Base-by-base conservation (phyloP, 306 rosid genomes). In the Biancaea sappan region DNA sequence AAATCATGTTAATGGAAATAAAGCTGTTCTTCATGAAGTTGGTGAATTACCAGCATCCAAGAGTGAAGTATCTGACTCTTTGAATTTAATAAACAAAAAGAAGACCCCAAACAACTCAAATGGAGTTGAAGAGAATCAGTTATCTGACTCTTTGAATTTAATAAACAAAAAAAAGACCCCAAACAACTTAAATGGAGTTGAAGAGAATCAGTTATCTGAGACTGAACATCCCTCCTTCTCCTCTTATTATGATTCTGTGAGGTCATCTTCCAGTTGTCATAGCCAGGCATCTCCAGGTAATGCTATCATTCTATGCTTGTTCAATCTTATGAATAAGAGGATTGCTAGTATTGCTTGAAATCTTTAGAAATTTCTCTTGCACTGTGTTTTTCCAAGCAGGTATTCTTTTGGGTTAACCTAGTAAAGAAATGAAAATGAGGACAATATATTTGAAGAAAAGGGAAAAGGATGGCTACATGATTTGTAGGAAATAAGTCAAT, bases 201-300 rank as follows among this genome's bases (percentile, higher is more conserved):
- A 78, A 80, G 79, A 58, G 48, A 71, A 40, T 54, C 34, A 4
- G 64, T 50, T 73, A 29, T 60, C 82, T 38, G 84, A 75, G 50
- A 71, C 71, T 13, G 3, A 47, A 18, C 77, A 77, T 53, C 60
- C 79, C 60, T 37, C 84, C 25, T 2, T 67, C 35, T 35, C 83
- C 62, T 70, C 86, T 38, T 19, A 48, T 46, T 82, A 79, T 68
- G 84, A 69, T 69, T 81, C 84, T 48, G 63, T 10, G 74, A 65
- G 74, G 77, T 77, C 77, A 65, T 63, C 82, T 73, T 85, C 87
- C 41, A 76, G 74, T 58, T 40, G 40, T 22, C 46, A 76, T 58
- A 81, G 72, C 71, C 82, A 59, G 72, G 79, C 76, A 73, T 68
- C 73, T 53, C 46, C 47, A 66, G 88, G 84, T 85, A 75, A 52